These are phyloP conservation scores for Colletotrichum ledebouriae DNA, from an alignment of 2,329 filamentous ascomycete genomes.

Conservation along the genomic window DNA sequence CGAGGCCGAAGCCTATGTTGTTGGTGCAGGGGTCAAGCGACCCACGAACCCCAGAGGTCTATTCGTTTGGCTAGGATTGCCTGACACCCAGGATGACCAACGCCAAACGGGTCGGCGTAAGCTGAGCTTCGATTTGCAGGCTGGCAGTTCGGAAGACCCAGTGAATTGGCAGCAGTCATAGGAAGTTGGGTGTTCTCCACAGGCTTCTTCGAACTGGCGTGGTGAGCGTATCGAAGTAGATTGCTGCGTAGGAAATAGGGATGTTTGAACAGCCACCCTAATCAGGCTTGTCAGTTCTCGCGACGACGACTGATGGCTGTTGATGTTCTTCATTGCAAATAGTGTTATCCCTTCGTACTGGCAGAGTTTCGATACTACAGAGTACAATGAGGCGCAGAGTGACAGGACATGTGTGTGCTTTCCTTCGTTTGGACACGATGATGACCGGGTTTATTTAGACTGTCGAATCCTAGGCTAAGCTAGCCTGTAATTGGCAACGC, in stretches of 20 bases:
- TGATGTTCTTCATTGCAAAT: constrained; percentile 19
- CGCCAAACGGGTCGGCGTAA: constrained; percentile 14
- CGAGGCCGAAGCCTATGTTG: constrained; percentile 2
- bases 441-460: constrained; percentile 5
- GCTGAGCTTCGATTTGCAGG: constrained; percentile 15
- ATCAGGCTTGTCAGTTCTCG: constrained; percentile 24
- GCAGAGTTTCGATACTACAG: not conserved
- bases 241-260: not conserved
- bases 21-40: constrained; percentile 13
- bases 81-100: not conserved
- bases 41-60: constrained; percentile 2
- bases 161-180: not conserved
- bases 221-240: not conserved
- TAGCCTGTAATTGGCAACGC: constrained; percentile 4
- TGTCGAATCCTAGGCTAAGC: constrained; percentile 8
- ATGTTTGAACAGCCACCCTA: not conserved
- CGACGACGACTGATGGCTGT: constrained; percentile 14
- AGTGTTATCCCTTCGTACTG: constrained; percentile 6
- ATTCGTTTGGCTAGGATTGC: constrained; percentile 15
- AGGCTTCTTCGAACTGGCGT: constrained; percentile 11
- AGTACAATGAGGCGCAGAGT: not conserved
- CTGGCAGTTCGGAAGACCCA: constrained; percentile 9
- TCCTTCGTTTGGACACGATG: constrained; percentile 4
- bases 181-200: not conserved
- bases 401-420: not conserved